A percentile compares a stretch with the other conserved stretches of the same genome.
Conservation (phyloP, 2,329 filamentous ascomycete species). For the Colletotrichum nymphaeae region DNA sequence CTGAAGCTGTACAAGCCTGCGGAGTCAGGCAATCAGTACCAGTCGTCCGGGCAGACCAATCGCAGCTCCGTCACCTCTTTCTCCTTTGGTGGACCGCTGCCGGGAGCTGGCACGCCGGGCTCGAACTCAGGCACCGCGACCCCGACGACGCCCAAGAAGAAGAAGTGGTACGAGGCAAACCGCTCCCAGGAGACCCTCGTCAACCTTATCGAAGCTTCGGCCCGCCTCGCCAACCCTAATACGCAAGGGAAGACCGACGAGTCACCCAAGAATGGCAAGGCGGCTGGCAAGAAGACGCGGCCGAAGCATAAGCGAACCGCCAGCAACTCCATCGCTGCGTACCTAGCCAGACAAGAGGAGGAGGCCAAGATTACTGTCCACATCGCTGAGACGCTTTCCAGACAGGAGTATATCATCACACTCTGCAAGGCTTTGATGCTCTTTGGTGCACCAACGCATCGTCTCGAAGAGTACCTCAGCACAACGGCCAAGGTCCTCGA, state of each 20-base stretch:
- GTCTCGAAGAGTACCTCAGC: conserved; percentile 88
- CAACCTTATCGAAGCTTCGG: conserved; percentile 60
- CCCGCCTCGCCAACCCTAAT: conserved; percentile 51
- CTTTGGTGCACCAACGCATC: conserved; percentile 89
- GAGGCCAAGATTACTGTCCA: conserved; percentile 55
- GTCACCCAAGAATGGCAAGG: conserved; percentile 32
- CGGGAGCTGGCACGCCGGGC: conserved; percentile 46
- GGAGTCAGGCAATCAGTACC: conserved; percentile 38
- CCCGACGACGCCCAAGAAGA: conserved; percentile 51
- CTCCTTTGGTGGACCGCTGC: conserved; percentile 52
- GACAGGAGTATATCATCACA: conserved; percentile 85
- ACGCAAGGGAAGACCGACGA: conserved; percentile 33
- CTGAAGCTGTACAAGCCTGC: conserved; percentile 58
- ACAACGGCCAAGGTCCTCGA: conserved; percentile 87
- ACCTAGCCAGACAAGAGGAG: conserved; percentile 56
- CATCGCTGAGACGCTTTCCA: conserved; percentile 76
- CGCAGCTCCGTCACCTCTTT: conserved; percentile 38
- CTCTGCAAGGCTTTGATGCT: conserved; percentile 88
- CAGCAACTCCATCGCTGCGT: conserved; percentile 51
- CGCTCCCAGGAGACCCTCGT: conserved; percentile 58
- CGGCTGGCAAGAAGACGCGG: conserved; percentile 45
- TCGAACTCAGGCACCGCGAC: conserved; percentile 48
- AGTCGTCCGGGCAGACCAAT: conserved; percentile 38
- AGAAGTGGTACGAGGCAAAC: conserved; percentile 62
- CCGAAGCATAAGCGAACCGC: conserved; percentile 49